These are phyloP conservation scores for Phanerodontia chrysosporium DNA, from an alignment of 768 basidiomycete genomes.

Conservation along the genomic window DNA sequence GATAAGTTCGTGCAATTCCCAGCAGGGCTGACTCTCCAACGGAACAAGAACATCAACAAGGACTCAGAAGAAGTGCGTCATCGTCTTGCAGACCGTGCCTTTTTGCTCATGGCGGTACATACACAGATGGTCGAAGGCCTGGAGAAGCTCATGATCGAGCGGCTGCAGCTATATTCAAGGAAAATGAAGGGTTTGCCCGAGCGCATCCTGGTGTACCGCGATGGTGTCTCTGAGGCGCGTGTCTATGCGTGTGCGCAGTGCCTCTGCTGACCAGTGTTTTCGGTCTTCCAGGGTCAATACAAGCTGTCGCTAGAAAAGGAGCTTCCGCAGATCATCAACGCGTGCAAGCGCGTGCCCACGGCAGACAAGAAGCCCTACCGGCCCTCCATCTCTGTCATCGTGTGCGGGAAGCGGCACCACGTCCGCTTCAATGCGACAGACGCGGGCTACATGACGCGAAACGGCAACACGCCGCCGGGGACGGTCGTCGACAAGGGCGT, in stretches of 20 bases:
- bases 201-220: conserved; percentile 69
- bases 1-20: conserved; percentile 72
- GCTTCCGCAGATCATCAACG: conserved; percentile 54
- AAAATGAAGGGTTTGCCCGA: conserved; percentile 54
- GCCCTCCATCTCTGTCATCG: conserved; percentile 65
- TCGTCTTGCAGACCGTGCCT: background rate
- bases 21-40: conserved; percentile 65
- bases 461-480: conserved; percentile 76
- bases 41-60: conserved; percentile 37
- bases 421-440: conserved; percentile 58
- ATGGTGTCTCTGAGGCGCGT: conserved; percentile 77
- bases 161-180: conserved; percentile 52
- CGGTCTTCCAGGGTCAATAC: conserved; percentile 60
- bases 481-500: conserved; percentile 80
- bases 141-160: conserved; percentile 63
- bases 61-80: conserved; percentile 33
- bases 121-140: conserved; percentile 70
- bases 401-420: conserved; percentile 75
- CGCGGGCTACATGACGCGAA: conserved; percentile 46
- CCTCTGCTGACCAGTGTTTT: background rate
- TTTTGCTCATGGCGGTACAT: conserved; percentile 8
- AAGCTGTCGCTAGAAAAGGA: conserved; percentile 56
- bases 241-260: background rate
- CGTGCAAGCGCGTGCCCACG: conserved; percentile 51
- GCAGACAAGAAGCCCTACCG: conserved; percentile 43